Evolutionary conservation across 345 rosid genomes (phyloP).

Genomic region (Sonneratia alba): DNA sequence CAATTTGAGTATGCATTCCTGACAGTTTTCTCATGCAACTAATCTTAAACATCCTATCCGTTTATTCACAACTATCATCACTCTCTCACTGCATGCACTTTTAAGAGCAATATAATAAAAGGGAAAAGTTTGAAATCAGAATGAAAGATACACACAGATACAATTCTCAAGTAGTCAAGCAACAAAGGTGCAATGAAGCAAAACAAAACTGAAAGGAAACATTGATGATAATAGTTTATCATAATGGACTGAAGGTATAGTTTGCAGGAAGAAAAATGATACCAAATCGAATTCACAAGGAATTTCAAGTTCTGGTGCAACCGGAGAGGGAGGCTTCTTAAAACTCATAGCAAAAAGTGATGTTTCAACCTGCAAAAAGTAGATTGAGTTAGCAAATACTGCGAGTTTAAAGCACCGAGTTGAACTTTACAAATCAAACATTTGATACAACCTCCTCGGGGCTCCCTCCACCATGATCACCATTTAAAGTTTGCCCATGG

Average conservation of each 20-base stretch:
- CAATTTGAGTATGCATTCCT: not conserved
- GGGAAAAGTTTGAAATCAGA: not conserved
- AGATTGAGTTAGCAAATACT: conserved; percentile 13
- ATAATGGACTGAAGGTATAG: not conserved
- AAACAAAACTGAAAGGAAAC: not conserved
- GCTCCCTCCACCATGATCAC: conserved; percentile 99
- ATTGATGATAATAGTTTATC: not conserved
- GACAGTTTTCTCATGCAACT: not conserved
- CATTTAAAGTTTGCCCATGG: conserved; percentile 93
- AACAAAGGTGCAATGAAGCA: not conserved
- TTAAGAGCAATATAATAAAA: not conserved
- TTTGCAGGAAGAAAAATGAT: conserved; percentile 8
- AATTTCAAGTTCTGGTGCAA: conserved; percentile 64
- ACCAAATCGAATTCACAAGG: conserved; percentile 52
- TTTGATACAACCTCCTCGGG: conserved; percentile 58
- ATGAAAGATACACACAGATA: not conserved
- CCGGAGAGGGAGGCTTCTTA: conserved; percentile 38
- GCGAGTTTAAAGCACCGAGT: not conserved
- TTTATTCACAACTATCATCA: not conserved
- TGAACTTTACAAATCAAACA: conserved; percentile 4
- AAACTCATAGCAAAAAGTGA: conserved; percentile 82
- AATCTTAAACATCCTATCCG: not conserved
- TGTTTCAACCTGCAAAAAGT: conserved; percentile 69
- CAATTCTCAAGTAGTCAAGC: not conserved
- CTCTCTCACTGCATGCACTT: not conserved